phyloP scores from a whole-genome alignment of 169 alveolate species.

The Plasmodium ovale region DNA sequence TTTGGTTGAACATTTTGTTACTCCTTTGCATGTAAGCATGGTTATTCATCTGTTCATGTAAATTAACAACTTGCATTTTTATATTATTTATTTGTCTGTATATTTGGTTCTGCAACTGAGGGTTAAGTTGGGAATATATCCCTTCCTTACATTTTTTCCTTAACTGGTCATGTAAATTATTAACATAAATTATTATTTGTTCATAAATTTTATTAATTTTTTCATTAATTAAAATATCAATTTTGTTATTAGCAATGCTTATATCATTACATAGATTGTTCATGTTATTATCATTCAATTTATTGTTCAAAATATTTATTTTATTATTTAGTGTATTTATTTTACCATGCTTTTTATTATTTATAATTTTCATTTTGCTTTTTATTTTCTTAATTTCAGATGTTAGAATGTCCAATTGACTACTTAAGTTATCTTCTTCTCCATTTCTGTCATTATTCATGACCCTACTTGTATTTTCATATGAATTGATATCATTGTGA shows the following conservation, averaged over 20 bases:
- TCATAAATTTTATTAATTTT: slow-evolving; percentile 51
- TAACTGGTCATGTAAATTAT: slow-evolving; percentile 12
- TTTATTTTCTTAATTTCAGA: not conserved
- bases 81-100: slow-evolving; percentile 30
- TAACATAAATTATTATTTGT: slow-evolving; percentile 5
- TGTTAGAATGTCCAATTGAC: slow-evolving; percentile 12
- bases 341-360: slow-evolving; percentile 25
- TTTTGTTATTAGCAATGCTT: slow-evolving; percentile 28
- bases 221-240: slow-evolving; percentile 13
- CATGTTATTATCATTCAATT: slow-evolving; percentile 2
- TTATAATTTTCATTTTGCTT: slow-evolving; percentile 15
- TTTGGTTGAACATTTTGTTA: slow-evolving; percentile 24
- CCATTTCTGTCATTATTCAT: not conserved
- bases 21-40: slow-evolving; percentile 27
- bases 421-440: slow-evolving; percentile 1
- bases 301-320: slow-evolving; percentile 11
- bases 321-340: slow-evolving; percentile 31
- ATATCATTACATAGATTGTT: slow-evolving; percentile 32
- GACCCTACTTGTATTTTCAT: no score
- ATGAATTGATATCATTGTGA: no score
- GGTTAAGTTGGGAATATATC: not conserved
- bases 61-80: slow-evolving; percentile 9
- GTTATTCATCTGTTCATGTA: slow-evolving; percentile 32
- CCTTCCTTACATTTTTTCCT: not conserved
- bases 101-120: not conserved